Evolutionary conservation across 768 basidiomycete species (phyloP).

Genomic region (Tricholoma furcatifolium): DNA sequence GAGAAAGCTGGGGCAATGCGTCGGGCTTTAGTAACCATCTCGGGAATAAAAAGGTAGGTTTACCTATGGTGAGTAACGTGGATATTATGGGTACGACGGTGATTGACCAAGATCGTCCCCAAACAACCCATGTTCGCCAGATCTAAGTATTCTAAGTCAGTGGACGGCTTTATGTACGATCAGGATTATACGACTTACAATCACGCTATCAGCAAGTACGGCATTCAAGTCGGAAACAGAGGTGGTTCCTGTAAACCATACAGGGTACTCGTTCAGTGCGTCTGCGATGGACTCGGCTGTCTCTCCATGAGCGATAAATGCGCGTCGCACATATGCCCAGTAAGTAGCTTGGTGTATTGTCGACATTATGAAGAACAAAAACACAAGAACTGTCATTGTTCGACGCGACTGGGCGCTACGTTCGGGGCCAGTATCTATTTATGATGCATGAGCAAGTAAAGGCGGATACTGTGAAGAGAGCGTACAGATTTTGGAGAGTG

Average conservation of each 20-base stretch:
- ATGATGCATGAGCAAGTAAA: background rate
- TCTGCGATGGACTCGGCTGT: conserved; percentile 13
- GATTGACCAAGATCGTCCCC: conserved; percentile 12
- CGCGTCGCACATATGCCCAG: conserved; percentile 17
- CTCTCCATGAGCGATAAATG: conserved; percentile 14
- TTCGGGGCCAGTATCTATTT: conserved; percentile 12
- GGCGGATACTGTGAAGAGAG: background rate
- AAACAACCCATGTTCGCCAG: conserved; percentile 16
- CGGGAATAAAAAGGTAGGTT: background rate
- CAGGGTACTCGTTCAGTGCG: conserved; percentile 12
- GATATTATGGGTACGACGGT: conserved; percentile 10
- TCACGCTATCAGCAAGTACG: conserved; percentile 15
- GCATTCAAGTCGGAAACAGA: conserved; percentile 16
- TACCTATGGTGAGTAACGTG: conserved; percentile 14
- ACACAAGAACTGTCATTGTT: conserved; percentile 15
- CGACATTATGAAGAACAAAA: conserved; percentile 17
- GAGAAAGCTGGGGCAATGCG: conserved; percentile 10
- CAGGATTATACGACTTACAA: conserved; percentile 2
- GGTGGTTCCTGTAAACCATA: conserved; percentile 14
- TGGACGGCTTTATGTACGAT: background rate
- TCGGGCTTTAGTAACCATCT: background rate
- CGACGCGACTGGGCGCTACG: conserved; percentile 9
- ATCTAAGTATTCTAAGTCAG: conserved; percentile 1
- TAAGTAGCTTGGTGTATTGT: conserved; percentile 15
- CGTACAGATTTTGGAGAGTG: conserved; percentile 15